A percentile compares a stretch with the other conserved stretches of the same genome.
Conservation (phyloP, 169 alveolate genomes). For the Cystoisospora suis region DNA sequence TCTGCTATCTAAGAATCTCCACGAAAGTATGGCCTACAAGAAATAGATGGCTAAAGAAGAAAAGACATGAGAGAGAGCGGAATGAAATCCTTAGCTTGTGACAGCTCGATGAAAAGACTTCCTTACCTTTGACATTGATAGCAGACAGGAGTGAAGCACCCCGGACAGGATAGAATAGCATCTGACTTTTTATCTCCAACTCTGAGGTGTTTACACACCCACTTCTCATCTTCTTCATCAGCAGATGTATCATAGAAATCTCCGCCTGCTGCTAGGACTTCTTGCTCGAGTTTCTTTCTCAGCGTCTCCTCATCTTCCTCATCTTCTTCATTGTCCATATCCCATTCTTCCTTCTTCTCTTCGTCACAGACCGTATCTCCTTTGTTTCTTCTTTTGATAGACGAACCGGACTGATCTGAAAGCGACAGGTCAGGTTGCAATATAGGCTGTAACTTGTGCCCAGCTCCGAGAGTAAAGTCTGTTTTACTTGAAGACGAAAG, state of each 20-base stretch:
- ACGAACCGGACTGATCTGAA: too few species aligned
- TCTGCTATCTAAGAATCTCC: too few species aligned
- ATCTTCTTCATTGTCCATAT: neutral
- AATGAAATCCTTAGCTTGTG: too few species aligned
- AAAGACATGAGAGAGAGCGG: too few species aligned
- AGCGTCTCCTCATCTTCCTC: slow-evolving; percentile 25
- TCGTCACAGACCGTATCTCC: neutral
- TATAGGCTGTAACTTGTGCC: neutral
- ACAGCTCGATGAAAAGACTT: too few species aligned
- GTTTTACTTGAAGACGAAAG: too few species aligned
- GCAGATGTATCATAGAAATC: slow-evolving; percentile 9
- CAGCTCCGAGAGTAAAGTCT: too few species aligned
- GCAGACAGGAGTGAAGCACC: slow-evolving; percentile 62
- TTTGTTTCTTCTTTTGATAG: neutral
- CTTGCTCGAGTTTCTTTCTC: neutral
- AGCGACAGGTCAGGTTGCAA: too few species aligned
- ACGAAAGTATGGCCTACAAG: too few species aligned
- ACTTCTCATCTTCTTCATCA: slow-evolving; percentile 26
- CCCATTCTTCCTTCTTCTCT: neutral
- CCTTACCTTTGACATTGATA: slow-evolving; percentile 59
- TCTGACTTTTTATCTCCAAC: slow-evolving; percentile 46
- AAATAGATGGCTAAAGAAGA: too few species aligned
- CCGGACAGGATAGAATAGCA: slow-evolving; percentile 60
- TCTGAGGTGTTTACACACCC: slow-evolving; percentile 20
- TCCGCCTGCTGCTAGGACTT: slow-evolving; percentile 9